Evolutionary conservation across 192 early-diverging fungal genomes (phyloP).

Genomic region (Coemansia sp.): DNA sequence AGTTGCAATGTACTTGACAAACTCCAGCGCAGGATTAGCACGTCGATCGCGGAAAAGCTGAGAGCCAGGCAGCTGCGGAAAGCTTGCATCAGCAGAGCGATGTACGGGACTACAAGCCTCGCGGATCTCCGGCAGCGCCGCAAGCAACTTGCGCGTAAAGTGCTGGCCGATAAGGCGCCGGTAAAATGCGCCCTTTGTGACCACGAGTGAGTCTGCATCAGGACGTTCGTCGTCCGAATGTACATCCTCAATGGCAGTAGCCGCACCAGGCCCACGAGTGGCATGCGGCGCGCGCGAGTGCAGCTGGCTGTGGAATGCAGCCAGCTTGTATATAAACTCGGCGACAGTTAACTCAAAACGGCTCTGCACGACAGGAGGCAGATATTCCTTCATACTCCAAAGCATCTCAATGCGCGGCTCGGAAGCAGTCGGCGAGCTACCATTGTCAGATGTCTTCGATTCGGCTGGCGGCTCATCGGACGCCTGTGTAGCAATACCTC

Average conservation of each 20-base stretch:
- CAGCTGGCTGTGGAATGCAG: constrained; percentile 53
- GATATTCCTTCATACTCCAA: constrained; percentile 90
- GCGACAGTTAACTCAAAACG: constrained; percentile 70
- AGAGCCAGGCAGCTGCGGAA: constrained; percentile 70
- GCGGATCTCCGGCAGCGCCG: constrained; percentile 61
- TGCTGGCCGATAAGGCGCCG: constrained; percentile 57
- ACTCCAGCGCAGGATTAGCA: constrained; percentile 76
- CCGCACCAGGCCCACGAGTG: constrained; percentile 17
- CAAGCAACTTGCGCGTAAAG: constrained; percentile 66
- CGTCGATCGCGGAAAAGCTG: constrained; percentile 8
- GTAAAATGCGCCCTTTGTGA: constrained; percentile 41
- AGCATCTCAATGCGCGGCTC: constrained; percentile 65
- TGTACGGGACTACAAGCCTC: constrained; percentile 30
- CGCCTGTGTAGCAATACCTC: constrained; percentile 46
- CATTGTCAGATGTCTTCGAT: not conserved
- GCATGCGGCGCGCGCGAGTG: constrained; percentile 28
- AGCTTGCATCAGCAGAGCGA: constrained; percentile 43
- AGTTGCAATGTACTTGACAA: constrained; percentile 73
- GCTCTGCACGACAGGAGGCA: constrained; percentile 71
- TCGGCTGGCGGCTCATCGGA: constrained; percentile 17
- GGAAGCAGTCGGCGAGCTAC: constrained; percentile 3
- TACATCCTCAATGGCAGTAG: constrained; percentile 36
- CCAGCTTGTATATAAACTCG: constrained; percentile 69
- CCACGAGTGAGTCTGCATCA: constrained; percentile 1
- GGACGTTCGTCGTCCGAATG: constrained; percentile 14